Evolutionary conservation across 2,329 filamentous ascomycete genomes (phyloP).

Genomic region (Dothidotthia symphoricarpi): DNA sequence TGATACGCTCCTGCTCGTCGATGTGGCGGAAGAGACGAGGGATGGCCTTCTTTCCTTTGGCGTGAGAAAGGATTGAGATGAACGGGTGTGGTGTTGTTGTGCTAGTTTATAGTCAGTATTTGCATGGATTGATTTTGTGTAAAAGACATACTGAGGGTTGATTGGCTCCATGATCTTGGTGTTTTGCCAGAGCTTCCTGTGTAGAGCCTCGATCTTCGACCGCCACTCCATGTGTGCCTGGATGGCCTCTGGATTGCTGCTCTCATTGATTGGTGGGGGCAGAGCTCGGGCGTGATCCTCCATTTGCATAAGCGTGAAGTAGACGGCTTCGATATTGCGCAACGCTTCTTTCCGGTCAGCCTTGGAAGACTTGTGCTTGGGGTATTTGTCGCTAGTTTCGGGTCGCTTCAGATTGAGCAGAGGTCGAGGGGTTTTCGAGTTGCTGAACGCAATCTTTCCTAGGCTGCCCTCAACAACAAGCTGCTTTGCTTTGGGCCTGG

Average conservation of each 20-base stretch:
- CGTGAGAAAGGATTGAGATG: constrained; percentile 90
- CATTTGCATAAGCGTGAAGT: constrained; percentile 83
- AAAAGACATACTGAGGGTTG: constrained; percentile 49
- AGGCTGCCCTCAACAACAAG: constrained; percentile 93
- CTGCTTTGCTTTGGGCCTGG: constrained; percentile 96
- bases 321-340: constrained; percentile 84
- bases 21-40: constrained; percentile 93
- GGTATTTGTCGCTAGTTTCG: constrained; percentile 59
- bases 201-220: constrained; percentile 67
- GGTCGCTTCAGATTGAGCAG: constrained; percentile 91
- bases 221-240: constrained; percentile 79
- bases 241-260: constrained; percentile 65
- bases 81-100: constrained; percentile 77
- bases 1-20: constrained; percentile 87
- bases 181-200: constrained; percentile 76
- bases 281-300: constrained; percentile 87
- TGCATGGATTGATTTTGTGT: neutral
- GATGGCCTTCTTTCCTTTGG: constrained; percentile 95
- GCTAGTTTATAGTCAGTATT: constrained; percentile 48
- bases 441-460: constrained; percentile 98
- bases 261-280: constrained; percentile 65
- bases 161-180: constrained; percentile 94
- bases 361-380: constrained; percentile 52
- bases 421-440: constrained; percentile 94
- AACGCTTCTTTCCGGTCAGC: constrained; percentile 79